Conservation (phyloP, 805 yeast species). For the Saccharomycopsis sp. region DNA sequence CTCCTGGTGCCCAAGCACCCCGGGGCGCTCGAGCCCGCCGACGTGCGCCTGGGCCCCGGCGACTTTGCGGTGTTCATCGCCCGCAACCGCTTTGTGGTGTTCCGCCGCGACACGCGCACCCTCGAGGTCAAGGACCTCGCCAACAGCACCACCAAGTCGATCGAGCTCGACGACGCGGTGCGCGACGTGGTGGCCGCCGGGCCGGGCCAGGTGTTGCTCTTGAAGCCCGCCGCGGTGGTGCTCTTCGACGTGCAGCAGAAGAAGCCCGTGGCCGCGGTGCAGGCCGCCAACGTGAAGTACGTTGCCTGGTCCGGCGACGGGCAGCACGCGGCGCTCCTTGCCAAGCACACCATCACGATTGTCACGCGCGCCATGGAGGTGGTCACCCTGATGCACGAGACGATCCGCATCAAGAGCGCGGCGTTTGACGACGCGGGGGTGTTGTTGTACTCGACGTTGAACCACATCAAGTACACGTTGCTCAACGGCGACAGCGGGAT, state of each 20-base stretch:
- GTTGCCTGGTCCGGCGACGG: constrained; percentile 87
- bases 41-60: constrained; percentile 72
- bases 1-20: constrained; percentile 77
- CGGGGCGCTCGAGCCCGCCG: constrained; percentile 92
- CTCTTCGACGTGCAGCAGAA: constrained; percentile 91
- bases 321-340: constrained; percentile 75
- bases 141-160: constrained; percentile 74
- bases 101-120: constrained; percentile 53
- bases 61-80: constrained; percentile 86
- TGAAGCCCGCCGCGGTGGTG: constrained; percentile 66
- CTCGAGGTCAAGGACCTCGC: constrained; percentile 79
- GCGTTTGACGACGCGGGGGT: constrained; percentile 96
- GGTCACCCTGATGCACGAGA: constrained; percentile 85
- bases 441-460: constrained; percentile 85
- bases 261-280: constrained; percentile 61
- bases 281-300: constrained; percentile 76
- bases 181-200: constrained; percentile 71
- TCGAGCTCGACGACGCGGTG: constrained; percentile 61
- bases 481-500: constrained; percentile 95
- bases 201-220: constrained; percentile 74
- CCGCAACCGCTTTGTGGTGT: constrained; percentile 88
- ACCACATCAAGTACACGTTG: constrained; percentile 89
- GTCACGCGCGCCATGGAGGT: constrained; percentile 73
- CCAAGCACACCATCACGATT: constrained; percentile 88
- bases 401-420: constrained; percentile 93